These are phyloP conservation scores for Sonneratia alba DNA, from an alignment of 345 rosid species.

Conservation along the genomic window DNA sequence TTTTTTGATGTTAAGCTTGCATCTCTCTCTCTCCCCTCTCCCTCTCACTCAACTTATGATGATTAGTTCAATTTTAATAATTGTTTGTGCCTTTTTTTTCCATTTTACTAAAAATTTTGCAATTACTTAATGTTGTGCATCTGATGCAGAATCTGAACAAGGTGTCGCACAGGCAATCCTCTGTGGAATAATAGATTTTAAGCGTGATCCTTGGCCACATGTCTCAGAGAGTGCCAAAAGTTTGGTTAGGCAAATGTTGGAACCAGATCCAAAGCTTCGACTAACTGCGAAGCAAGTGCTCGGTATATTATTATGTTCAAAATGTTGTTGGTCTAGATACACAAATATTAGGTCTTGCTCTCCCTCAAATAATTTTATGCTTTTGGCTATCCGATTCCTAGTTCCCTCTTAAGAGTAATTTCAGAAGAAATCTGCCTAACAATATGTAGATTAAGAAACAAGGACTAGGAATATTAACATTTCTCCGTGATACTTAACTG, in stretches of 20 bases:
- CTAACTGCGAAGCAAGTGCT: slow-evolving; percentile 93
- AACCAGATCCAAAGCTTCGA: slow-evolving; percentile 93
- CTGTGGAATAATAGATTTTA: slow-evolving; percentile 92
- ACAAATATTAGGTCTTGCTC: not conserved
- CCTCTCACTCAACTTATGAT: not conserved
- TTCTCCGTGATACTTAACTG: not conserved
- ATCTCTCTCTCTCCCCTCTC: not conserved
- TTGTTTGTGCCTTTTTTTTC: not conserved
- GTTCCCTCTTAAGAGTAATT: too few relatives aligned
- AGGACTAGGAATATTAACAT: not conserved
- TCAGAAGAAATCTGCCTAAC: too few relatives aligned
- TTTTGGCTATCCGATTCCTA: too few relatives aligned
- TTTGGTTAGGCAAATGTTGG: slow-evolving; percentile 90
- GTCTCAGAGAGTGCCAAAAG: slow-evolving; percentile 86
- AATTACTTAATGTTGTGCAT: not conserved
- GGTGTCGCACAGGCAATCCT: slow-evolving; percentile 99
- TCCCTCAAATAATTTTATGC: not conserved
- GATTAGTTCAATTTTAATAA: too few relatives aligned
- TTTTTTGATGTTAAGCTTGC: not conserved
- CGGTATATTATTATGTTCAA: slow-evolving; percentile 36
- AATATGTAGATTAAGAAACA: not conserved
- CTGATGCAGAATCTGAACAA: slow-evolving; percentile 85
- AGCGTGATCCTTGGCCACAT: slow-evolving; percentile 99
- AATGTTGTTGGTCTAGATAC: not conserved
- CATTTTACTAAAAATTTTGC: not conserved